Conservation (phyloP, 257 asterid species). For the Fraxinus excelsior region DNA sequence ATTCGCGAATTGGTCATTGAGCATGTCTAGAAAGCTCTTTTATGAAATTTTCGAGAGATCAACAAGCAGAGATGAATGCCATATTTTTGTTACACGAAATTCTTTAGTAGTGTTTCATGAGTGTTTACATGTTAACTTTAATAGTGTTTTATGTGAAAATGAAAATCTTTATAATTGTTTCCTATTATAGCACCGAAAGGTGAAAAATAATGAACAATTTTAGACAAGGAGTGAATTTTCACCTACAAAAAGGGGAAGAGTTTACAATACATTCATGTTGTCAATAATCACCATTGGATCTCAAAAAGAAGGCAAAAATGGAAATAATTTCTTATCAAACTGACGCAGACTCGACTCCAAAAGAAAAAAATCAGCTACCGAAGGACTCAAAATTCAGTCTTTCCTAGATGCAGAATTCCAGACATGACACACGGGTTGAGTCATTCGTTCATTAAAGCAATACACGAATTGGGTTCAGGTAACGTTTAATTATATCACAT, state of each 20-base stretch:
- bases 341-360: neutral
- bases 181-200: neutral
- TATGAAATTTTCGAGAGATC: neutral
- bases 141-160: too few species aligned
- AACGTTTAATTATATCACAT: too few species aligned
- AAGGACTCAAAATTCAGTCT: neutral
- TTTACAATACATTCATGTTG: neutral
- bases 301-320: too few species aligned
- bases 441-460: neutral
- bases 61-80: neutral
- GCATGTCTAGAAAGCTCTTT: neutral
- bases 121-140: neutral
- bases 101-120: neutral
- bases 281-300: neutral
- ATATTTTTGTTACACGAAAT: neutral
- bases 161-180: neutral
- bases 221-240: neutral
- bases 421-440: neutral
- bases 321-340: neutral
- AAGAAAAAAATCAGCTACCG: neutral
- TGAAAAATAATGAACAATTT: neutral
- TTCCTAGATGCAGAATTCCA: neutral
- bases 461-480: too few species aligned
- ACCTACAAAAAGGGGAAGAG: neutral
- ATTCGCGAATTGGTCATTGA: neutral